These are phyloP conservation scores for Rosa multiflora DNA, from an alignment of 306 rosid species.

Conservation along the genomic window DNA sequence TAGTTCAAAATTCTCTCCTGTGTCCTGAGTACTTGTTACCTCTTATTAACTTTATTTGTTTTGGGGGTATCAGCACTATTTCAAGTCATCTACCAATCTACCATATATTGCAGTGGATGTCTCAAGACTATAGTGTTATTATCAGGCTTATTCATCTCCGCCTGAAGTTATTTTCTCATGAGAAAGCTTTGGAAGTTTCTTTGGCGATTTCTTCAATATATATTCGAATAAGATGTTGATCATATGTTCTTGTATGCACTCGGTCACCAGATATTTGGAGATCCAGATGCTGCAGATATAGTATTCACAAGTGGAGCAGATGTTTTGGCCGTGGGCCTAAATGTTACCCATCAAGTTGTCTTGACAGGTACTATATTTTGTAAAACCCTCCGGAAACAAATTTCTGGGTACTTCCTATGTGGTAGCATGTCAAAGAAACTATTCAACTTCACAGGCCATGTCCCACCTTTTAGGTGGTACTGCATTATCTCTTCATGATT, in stretches of 20 bases:
- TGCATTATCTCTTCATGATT: background rate
- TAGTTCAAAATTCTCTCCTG: no score
- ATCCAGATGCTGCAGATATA: constrained; percentile 94
- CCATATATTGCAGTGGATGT: background rate
- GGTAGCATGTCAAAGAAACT: background rate
- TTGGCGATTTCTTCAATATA: background rate
- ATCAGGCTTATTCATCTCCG: background rate
- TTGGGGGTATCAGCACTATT: background rate
- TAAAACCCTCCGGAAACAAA: background rate
- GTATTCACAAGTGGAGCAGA: constrained; percentile 87
- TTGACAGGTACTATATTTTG: constrained; percentile 49
- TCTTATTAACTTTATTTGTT: background rate
- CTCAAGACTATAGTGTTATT: background rate
- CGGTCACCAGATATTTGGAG: constrained; percentile 70
- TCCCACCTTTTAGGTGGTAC: background rate
- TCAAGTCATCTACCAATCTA: background rate
- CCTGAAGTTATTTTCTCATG: background rate
- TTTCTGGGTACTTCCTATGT: background rate
- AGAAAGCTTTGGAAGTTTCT: constrained; percentile 1
- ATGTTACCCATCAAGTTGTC: constrained; percentile 88
- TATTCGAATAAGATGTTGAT: background rate
- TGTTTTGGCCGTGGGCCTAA: constrained; percentile 74
- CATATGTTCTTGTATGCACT: constrained; percentile 3
- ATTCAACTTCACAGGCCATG: background rate
- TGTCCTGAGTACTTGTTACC: no score